Evolutionary conservation across 768 basidiomycete genomes (phyloP).

Genomic region (Termitomyces heimii): DNA sequence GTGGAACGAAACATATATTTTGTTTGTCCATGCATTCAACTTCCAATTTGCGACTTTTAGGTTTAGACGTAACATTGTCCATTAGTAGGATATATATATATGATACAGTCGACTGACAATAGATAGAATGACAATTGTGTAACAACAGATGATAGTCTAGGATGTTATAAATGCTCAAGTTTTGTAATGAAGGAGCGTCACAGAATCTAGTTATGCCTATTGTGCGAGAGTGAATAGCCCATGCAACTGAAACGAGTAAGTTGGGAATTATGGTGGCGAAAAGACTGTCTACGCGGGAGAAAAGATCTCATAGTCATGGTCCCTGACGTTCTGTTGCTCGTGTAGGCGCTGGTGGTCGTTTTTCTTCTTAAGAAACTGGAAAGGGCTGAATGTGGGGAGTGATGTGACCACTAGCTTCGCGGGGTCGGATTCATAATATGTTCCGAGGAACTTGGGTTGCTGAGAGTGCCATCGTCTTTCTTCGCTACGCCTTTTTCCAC

Average conservation of each 20-base stretch:
- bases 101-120: too few relatives aligned
- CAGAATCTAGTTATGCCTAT: constrained; percentile 2
- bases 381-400: constrained; percentile 38
- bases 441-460: constrained; percentile 8
- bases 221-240: constrained; percentile 7
- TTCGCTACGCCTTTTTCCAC: constrained; percentile 38
- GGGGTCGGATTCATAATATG: constrained; percentile 31
- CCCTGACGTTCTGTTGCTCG: constrained; percentile 25
- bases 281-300: constrained; percentile 34
- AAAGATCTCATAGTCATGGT: constrained; percentile 33
- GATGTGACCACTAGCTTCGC: constrained; percentile 35
- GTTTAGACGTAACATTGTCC: not conserved
- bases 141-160: not conserved
- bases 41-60: not conserved
- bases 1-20: constrained; percentile 1
- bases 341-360: constrained; percentile 24
- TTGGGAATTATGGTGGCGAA: constrained; percentile 16
- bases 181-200: not conserved
- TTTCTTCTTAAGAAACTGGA: constrained; percentile 35
- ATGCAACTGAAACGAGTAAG: constrained; percentile 11
- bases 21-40: not conserved
- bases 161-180: constrained; percentile 4
- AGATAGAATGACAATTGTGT: constrained; percentile 4
- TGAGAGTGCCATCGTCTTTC: constrained; percentile 22
- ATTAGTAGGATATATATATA: not conserved